Percentiles rank a stretch among this genome's conserved stretches.
Conservation (phyloP, 2,329 filamentous ascomycete genomes). For the Ambrosiella xylebori region DNA sequence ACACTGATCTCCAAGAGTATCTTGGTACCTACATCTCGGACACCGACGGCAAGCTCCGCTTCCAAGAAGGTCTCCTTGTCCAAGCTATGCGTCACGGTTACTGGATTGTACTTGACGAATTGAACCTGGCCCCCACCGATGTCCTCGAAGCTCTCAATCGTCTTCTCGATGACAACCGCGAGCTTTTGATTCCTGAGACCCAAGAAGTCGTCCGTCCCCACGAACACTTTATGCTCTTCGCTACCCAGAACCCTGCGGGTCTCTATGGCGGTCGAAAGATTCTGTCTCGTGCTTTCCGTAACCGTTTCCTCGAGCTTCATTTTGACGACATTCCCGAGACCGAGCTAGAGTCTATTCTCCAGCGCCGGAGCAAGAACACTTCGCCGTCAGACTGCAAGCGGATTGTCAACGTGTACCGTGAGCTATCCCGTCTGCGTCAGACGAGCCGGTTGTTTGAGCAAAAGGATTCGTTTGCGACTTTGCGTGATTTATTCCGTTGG, state of each 20-base stretch:
- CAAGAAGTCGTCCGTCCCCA: constrained; percentile 88
- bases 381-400: constrained; percentile 79
- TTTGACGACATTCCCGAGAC: constrained; percentile 96
- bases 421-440: constrained; percentile 77
- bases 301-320: constrained; percentile 89
- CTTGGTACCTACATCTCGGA: constrained; percentile 85
- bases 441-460: constrained; percentile 87
- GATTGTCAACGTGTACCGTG: constrained; percentile 87
- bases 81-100: constrained; percentile 83
- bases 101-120: constrained; percentile 95
- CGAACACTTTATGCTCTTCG: constrained; percentile 92
- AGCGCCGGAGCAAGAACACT: constrained; percentile 68
- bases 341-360: constrained; percentile 80
- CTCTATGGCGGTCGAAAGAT: constrained; percentile 90
- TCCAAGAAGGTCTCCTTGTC: constrained; percentile 86
- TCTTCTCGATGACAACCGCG: constrained; percentile 86
- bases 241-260: constrained; percentile 91
- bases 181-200: constrained; percentile 89
- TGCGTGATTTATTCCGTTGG: constrained; percentile 93
- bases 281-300: constrained; percentile 85
- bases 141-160: constrained; percentile 92
- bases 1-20: constrained; percentile 96
- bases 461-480: constrained; percentile 89
- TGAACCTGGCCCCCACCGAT: constrained; percentile 93
- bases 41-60: constrained; percentile 65